A percentile compares a stretch with the other conserved stretches of the same genome.
phyloP scores from a whole-genome alignment of 2,329 filamentous ascomycete genomes.

The Podosphaera fusca region DNA sequence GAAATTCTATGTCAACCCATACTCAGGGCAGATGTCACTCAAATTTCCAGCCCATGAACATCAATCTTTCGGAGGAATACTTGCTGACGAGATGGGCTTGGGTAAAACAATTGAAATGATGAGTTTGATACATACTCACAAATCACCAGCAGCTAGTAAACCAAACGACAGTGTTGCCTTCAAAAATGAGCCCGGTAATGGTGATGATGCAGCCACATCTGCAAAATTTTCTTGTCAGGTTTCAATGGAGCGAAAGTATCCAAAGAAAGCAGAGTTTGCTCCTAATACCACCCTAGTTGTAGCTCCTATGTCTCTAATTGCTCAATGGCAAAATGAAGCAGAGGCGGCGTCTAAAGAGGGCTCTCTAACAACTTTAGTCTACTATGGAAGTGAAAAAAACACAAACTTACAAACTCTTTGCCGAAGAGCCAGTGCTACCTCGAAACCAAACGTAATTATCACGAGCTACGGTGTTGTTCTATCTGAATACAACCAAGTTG shows the following conservation, averaged over 20 bases:
- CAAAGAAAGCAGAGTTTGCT: conserved; percentile 37
- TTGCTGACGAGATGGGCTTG: conserved; percentile 93
- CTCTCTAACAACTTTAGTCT: conserved; percentile 64
- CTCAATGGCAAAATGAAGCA: conserved; percentile 92
- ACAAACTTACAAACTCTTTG: conserved; percentile 60
- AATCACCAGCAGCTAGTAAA: conserved; percentile 27
- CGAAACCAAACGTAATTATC: conserved; percentile 74
- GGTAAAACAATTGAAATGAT: conserved; percentile 99
- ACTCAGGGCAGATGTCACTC: conserved; percentile 79
- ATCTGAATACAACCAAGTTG: conserved; percentile 65
- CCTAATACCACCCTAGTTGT: conserved; percentile 83
- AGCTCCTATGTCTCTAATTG: conserved; percentile 90
- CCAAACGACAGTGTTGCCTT: conserved; percentile 11
- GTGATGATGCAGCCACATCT: conserved; percentile 7
- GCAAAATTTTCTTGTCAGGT: conserved; percentile 17
- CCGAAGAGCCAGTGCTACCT: conserved; percentile 44
- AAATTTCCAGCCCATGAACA: conserved; percentile 88
- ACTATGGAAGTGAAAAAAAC: conserved; percentile 75
- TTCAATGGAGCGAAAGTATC: conserved; percentile 34
- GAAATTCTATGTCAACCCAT: conserved; percentile 87
- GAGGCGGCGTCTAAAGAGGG: conserved; percentile 72
- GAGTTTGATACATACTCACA: conserved; percentile 70
- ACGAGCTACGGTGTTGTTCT: conserved; percentile 85
- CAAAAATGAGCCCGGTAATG: conserved; percentile 25
- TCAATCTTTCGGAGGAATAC: conserved; percentile 74